Conservation (phyloP, 2,329 filamentous ascomycete genomes). For the Fusarium acutatum region DNA sequence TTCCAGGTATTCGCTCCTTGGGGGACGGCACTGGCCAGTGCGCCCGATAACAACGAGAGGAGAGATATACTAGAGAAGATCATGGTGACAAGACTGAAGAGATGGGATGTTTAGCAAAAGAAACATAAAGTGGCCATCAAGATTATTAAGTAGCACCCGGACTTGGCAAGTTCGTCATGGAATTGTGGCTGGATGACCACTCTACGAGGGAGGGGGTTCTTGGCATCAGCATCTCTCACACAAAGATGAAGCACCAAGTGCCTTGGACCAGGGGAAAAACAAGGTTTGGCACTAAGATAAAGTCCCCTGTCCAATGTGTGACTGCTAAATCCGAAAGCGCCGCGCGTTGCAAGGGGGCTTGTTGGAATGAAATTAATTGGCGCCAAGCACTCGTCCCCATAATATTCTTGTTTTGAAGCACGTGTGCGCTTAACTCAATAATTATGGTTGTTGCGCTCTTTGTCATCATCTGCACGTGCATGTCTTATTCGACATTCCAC, state of each 20-base stretch:
- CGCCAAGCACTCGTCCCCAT: neutral
- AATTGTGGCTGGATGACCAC: conserved; percentile 13
- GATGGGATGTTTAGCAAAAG: neutral
- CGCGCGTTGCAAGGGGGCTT: conserved; percentile 14
- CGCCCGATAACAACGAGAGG: neutral
- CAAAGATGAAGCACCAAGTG: conserved; percentile 21
- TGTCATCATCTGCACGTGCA: neutral
- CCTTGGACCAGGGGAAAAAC: neutral
- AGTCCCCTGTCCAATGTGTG: neutral
- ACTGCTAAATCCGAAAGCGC: neutral
- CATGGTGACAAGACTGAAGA: neutral
- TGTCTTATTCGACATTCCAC: neutral
- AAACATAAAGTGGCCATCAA: neutral
- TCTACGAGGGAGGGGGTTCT: neutral
- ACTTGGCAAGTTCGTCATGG: conserved; percentile 12
- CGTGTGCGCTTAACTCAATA: neutral
- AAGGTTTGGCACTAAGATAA: neutral
- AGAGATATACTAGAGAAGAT: neutral
- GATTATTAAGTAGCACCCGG: conserved; percentile 7
- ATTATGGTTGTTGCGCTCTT: neutral
- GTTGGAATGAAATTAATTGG: conserved; percentile 15
- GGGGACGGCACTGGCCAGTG: conserved; percentile 1
- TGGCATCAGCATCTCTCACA: conserved; percentile 19
- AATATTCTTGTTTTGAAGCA: neutral
- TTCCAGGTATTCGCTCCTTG: conserved; percentile 32